Percentiles rank a stretch among this genome's conserved stretches.
Conservation (phyloP, 192 early-diverging fungal species). For the Entomortierella chlamydospora region DNA sequence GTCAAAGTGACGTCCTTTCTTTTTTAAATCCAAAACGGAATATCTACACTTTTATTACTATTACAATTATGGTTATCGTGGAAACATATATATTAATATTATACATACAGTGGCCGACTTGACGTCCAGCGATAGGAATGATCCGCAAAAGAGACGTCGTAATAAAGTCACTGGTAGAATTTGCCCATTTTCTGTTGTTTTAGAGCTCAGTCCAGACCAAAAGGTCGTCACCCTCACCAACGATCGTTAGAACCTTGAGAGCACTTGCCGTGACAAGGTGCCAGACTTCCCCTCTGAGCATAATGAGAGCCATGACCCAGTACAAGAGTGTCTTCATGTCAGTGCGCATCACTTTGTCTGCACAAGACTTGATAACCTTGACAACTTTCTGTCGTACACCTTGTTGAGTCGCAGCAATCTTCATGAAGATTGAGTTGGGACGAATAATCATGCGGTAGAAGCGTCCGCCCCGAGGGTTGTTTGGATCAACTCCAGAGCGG, state of each 20-base stretch:
- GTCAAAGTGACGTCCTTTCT: neutral
- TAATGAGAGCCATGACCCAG: constrained; percentile 53
- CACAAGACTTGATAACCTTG: constrained; percentile 47
- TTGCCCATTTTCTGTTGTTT: no score
- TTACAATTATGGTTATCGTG: no score
- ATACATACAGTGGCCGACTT: no score
- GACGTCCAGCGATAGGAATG: no score
- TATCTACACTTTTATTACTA: neutral
- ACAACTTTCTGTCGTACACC: constrained; percentile 34
- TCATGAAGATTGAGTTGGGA: constrained; percentile 52
- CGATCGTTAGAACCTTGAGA: constrained; percentile 47
- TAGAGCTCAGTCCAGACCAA: constrained; percentile 13
- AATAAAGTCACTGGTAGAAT: no score
- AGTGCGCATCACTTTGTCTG: constrained; percentile 42
- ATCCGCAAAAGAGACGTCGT: no score
- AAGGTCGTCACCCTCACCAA: constrained; percentile 40
- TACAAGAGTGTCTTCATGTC: constrained; percentile 53
- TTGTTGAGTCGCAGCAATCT: constrained; percentile 22
- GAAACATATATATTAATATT: no score
- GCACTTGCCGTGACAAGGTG: constrained; percentile 49
- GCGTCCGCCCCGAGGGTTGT: constrained; percentile 10
- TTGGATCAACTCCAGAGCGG: constrained; percentile 10
- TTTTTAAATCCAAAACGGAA: neutral
- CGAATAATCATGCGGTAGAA: constrained; percentile 47
- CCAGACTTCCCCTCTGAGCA: constrained; percentile 51